A percentile compares a stretch with the other conserved stretches of the same genome.
Evolutionary conservation across 2,329 filamentous ascomycete genomes (phyloP).

Genomic region (Fusarium sp.): DNA sequence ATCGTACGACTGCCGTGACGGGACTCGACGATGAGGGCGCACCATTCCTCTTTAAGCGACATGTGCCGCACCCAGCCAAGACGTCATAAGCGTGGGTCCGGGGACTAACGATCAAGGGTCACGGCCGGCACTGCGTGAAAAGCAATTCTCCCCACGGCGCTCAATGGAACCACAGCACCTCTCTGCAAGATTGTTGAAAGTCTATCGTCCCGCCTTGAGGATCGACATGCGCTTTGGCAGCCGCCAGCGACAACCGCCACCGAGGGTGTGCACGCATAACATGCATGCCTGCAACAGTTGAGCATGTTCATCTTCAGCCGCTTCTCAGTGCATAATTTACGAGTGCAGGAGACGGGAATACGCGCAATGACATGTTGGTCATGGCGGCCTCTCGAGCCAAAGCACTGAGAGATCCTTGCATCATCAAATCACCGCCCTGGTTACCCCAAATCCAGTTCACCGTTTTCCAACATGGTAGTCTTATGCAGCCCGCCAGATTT

Average conservation of each 20-base stretch:
- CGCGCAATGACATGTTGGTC: constrained; percentile 3
- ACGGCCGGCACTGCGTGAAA: constrained; percentile 43
- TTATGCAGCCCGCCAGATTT: constrained; percentile 41
- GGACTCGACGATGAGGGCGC: constrained; percentile 31
- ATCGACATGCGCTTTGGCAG: constrained; percentile 40
- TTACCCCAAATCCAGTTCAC: constrained; percentile 35
- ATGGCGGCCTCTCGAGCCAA: constrained; percentile 23
- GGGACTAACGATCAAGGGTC: constrained; percentile 38
- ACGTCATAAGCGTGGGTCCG: constrained; percentile 43
- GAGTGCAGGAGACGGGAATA: not conserved
- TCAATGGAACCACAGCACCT: constrained; percentile 25
- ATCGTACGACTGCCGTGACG: constrained; percentile 44
- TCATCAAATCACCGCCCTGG: constrained; percentile 27
- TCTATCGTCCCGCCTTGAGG: constrained; percentile 38
- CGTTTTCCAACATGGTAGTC: constrained; percentile 34
- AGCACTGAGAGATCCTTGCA: constrained; percentile 25
- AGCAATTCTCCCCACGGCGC: constrained; percentile 40
- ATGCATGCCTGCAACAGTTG: constrained; percentile 5
- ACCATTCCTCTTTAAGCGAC: constrained; percentile 37
- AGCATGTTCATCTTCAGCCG: constrained; percentile 9
- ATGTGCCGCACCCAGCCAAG: constrained; percentile 43
- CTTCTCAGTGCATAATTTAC: constrained; percentile 1
- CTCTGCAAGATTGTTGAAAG: constrained; percentile 37
- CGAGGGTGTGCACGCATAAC: constrained; percentile 35
- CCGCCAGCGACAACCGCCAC: constrained; percentile 16